Base-by-base conservation (phyloP, 2,329 filamentous ascomycete species). In the Arthrinium phaeospermum region DNA sequence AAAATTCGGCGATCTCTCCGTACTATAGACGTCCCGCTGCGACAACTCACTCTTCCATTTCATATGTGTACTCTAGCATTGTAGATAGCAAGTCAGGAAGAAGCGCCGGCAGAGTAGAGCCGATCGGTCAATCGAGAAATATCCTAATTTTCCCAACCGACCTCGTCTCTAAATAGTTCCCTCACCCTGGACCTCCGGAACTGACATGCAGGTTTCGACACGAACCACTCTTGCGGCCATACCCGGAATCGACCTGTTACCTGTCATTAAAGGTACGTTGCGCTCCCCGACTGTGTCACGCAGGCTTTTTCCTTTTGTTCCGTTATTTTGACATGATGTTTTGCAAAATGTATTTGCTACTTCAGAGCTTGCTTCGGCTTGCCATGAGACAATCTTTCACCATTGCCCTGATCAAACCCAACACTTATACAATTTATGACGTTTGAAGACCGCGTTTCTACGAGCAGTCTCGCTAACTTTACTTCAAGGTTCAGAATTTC, bases 321-420 rank as follows among this genome's bases (percentile, higher is more conserved):
- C 14, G 41, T 4, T 19, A 24, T 41, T 64, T 84, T 88, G 88
- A 91, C 84, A 96, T 95, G 96, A 98, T 98, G 96, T 90, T 93
- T 91, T 93, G 90, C 91, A 93, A 91, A 86, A 85, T 94, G 95
- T 98, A 98, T 98, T 98, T 98, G 96, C 96, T 98, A 98, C 96
- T 99, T 98, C 96, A 98, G 96, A 99, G 95, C 94, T 91, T 84
- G 83, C 83, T 84, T 83, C 82, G 87, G 86, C 85, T 85, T 91
- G 95, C 94, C 86, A 98, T 98, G 96, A 99, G 96, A 99, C 94
- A 91, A 97, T 89, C 87, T 90, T 91, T 93, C 93, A 96, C 95
- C 93, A 88, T 90, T 90, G 91, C 90, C 89, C 94, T 97, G 94
- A 97, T 91, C 64, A 47, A 45, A 37, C 22, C 47, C 24, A 68